A percentile compares a stretch with the other conserved stretches of the same genome.
Evolutionary conservation across 441 rosid species (phyloP).

Genomic region (Gossypium gossypioides): DNA sequence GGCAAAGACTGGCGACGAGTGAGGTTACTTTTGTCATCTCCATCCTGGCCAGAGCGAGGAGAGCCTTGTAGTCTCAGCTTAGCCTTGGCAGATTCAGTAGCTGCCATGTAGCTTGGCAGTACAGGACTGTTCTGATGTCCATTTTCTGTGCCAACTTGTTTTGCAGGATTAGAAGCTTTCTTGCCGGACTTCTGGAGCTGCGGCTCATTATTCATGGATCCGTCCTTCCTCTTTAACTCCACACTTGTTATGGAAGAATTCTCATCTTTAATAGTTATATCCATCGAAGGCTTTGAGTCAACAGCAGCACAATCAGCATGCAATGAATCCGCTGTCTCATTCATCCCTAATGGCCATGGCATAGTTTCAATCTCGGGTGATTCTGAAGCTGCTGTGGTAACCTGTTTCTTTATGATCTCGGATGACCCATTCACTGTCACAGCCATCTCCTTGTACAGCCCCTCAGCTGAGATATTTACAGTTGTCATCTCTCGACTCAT

Average conservation of each 20-base stretch:
- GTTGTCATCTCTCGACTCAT: slow-evolving; percentile 25
- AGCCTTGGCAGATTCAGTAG: slow-evolving; percentile 89
- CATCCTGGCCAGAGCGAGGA: slow-evolving; percentile 55
- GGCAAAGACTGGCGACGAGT: slow-evolving; percentile 75
- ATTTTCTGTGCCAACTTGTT: slow-evolving; percentile 59
- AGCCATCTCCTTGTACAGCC: slow-evolving; percentile 27
- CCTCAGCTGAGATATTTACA: slow-evolving; percentile 8
- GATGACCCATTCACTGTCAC: slow-evolving; percentile 17
- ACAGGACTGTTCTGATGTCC: slow-evolving; percentile 54
- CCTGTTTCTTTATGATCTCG: slow-evolving; percentile 28
- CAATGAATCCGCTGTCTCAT: slow-evolving; percentile 29
- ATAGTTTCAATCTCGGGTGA: slow-evolving; percentile 30
- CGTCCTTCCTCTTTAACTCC: slow-evolving; percentile 32
- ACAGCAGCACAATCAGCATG: slow-evolving; percentile 22
- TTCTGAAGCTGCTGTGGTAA: slow-evolving; percentile 16
- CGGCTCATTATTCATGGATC: slow-evolving; percentile 35
- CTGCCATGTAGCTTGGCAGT: slow-evolving; percentile 92
- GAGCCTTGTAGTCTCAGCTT: slow-evolving; percentile 81
- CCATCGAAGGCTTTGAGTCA: slow-evolving; percentile 33
- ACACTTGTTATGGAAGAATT: slow-evolving; percentile 35
- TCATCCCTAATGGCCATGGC: slow-evolving; percentile 28
- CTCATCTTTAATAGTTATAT: slow-evolving; percentile 33
- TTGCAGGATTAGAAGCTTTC: slow-evolving; percentile 37
- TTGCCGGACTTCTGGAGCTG: slow-evolving; percentile 31
- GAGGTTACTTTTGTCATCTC: slow-evolving; percentile 42